Percentiles rank a stretch among this genome's conserved stretches.
Conservation (phyloP, 2,329 filamentous ascomycete genomes). For the Aciculosporium take region DNA sequence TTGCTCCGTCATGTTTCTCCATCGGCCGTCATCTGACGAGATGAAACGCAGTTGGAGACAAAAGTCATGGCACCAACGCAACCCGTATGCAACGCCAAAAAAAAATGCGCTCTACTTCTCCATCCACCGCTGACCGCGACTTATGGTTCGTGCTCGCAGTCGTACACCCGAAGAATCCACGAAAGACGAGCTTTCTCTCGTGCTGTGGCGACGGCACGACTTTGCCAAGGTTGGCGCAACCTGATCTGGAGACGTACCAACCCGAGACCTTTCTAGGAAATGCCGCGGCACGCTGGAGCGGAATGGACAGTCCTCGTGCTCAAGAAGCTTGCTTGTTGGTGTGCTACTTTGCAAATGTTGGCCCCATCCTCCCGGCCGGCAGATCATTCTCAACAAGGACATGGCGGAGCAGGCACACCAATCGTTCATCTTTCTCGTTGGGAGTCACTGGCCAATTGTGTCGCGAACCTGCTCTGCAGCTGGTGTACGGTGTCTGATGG, state of each 20-base stretch:
- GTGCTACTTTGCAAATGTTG: conserved; percentile 3
- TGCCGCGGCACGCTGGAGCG: background rate
- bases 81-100: background rate
- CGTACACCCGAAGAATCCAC: background rate
- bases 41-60: background rate
- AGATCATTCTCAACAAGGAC: background rate
- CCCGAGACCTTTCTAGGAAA: background rate
- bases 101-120: too few relatives aligned
- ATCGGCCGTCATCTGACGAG: conserved; percentile 1
- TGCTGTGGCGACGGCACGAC: background rate
- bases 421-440: background rate
- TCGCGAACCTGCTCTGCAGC: background rate
- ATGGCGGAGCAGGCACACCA: background rate
- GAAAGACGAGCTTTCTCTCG: background rate
- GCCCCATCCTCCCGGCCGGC: background rate
- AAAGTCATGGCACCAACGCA: conserved; percentile 3
- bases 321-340: background rate
- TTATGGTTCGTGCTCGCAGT: background rate
- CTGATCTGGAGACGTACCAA: background rate
- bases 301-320: background rate
- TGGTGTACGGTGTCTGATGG: background rate
- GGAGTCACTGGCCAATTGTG: background rate
- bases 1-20: background rate
- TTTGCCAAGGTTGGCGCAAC: background rate
- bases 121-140: background rate